Conservation (phyloP, 345 rosid genomes). For the Eucalyptus pumila region DNA sequence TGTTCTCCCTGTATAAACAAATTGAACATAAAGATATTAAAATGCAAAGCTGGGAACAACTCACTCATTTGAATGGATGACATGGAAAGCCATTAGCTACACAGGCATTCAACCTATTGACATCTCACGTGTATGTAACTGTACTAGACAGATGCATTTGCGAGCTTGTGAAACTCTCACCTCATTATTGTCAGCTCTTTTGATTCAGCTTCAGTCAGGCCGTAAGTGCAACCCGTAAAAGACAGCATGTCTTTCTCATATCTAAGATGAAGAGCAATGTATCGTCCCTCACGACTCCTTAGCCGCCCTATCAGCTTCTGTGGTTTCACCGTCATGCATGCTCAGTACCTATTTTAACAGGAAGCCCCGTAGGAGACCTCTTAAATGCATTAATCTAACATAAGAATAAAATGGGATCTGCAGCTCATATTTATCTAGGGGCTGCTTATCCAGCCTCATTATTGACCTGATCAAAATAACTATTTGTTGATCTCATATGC, state of each 20-base stretch:
- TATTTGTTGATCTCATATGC: not conserved
- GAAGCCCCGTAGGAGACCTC: constrained; percentile 90
- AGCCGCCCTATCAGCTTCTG: constrained; percentile 97
- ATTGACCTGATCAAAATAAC: not conserved
- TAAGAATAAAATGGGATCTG: not conserved
- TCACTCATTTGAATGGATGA: not conserved
- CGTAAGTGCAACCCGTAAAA: constrained; percentile 87
- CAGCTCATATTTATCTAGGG: not conserved
- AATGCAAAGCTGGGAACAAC: not conserved
- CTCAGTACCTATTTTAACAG: constrained; percentile 85
- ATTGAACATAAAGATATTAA: not conserved
- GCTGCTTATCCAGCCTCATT: not conserved
- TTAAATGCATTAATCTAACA: constrained; percentile 35
- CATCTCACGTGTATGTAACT: not conserved
- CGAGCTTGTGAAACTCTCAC: constrained; percentile 12
- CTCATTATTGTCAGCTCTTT: constrained; percentile 77
- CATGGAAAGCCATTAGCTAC: not conserved
- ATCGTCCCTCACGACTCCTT: constrained; percentile 58
- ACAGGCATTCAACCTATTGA: not conserved
- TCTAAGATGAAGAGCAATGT: constrained; percentile 86
- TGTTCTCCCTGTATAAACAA: constrained; percentile 42
- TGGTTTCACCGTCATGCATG: constrained; percentile 68
- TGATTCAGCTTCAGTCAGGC: constrained; percentile 71
- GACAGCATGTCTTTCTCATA: constrained; percentile 97
- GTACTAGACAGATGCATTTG: not conserved